A percentile compares a stretch with the other conserved stretches of the same genome.
phyloP scores from a whole-genome alignment of 129 eudicot species.

The Apium graveolens region DNA sequence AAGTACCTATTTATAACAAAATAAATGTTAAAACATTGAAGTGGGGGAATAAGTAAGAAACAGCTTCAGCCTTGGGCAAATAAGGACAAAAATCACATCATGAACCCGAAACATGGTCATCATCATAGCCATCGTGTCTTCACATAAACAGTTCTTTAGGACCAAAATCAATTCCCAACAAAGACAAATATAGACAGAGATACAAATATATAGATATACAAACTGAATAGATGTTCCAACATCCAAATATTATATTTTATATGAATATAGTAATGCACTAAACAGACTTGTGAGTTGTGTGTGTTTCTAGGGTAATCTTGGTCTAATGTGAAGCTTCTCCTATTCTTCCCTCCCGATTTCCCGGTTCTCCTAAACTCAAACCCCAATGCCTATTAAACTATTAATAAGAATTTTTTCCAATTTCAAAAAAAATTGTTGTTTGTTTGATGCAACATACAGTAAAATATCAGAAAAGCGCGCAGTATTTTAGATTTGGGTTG shows the following conservation, averaged over 20 bases:
- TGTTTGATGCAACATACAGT: background rate
- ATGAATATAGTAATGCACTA: background rate
- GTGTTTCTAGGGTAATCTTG: background rate
- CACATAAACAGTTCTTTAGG: background rate
- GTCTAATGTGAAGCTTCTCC: background rate
- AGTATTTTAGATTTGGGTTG: background rate
- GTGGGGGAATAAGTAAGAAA: background rate
- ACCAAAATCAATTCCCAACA: background rate
- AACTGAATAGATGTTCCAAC: background rate
- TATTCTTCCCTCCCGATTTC: background rate
- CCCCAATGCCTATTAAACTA: background rate
- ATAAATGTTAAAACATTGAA: background rate
- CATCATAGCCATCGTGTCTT: background rate
- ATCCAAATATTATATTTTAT: background rate
- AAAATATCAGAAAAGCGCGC: background rate
- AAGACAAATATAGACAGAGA: too few species aligned
- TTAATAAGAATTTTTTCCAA: background rate
- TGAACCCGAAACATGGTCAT: background rate
- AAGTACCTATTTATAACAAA: constrained; percentile 44
- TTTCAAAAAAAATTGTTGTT: background rate
- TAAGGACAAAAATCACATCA: background rate
- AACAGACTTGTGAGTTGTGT: background rate
- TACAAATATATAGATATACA: background rate
- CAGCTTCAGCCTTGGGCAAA: background rate
- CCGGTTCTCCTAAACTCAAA: background rate